Base-by-base conservation (phyloP, 768 basidiomycete genomes). In the Phylloporus sp. region DNA sequence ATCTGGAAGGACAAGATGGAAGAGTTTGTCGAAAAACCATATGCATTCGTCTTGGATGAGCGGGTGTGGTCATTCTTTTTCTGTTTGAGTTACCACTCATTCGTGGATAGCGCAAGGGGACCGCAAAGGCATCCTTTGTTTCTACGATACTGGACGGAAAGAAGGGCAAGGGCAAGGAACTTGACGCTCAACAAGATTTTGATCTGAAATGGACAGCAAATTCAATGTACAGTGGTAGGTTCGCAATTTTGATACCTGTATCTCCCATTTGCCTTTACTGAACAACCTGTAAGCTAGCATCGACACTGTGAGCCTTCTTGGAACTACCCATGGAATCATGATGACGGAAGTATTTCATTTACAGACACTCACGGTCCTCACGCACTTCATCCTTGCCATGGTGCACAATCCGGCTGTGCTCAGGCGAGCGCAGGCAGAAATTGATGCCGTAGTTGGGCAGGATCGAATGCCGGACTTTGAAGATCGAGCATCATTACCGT, bases 181-280 rank as follows among this genome's bases (percentile, higher is more conserved):
- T 54, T 1, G 66, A 67, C 42, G 18, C 40, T 12, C 63, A 67
- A 49, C 78, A 76, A 40, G 84, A 86, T 59, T 82, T 81, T 54
- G 87, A 90, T 57, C 72, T 89, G 41, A 84, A 85, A 52, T 87
- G 86, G 85, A 81, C 85, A 1, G 88, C 88, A n/a, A 88, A 89
- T 64, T 88, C 86, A 27, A 88, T 90, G 84, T 89, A 86, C 62
- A 71, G 76, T 6, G 72, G 72, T 66, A 63, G 57, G 71, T 61
- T 35, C 32, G 52, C 4, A n/a, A 34, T 50, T 13, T n/a, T n/a
- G n/a, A n/a, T n/a, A 16, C 26, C 13, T n/a, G 13, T 13, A 7
- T 12, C 0, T 28, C 0, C 24, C 3, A 11, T 12, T 31, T 22
- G 22, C 13, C 6, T 9, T 49, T 26, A 12, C 28, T 46, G 31